Base-by-base conservation (phyloP, 2,329 filamentous ascomycete species). In the Lachnellula suecica region DNA sequence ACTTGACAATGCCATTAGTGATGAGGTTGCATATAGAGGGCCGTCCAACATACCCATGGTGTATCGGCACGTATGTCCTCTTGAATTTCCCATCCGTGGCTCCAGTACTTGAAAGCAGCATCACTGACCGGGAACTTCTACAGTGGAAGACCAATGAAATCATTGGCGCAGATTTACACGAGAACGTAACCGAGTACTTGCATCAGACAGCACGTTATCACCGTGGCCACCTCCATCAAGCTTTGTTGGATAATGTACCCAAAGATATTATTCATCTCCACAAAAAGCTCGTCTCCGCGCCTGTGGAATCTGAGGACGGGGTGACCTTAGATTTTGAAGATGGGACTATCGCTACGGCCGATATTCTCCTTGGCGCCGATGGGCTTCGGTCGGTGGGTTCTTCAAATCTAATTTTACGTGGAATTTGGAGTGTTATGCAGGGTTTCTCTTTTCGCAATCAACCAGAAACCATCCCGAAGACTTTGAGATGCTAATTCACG, bases 61-160 rank as follows among this genome's bases (percentile, higher is more conserved):
- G n/a, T 70, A 69, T 50, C 51, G 66, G 59, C 69, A 59, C 54
- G 60, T 17, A 42, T 42, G 40, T 23, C n/a, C n/a, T n/a, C n/a
- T n/a, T n/a, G n/a, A n/a, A n/a, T n/a, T n/a, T n/a, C n/a, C n/a
- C n/a, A n/a, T n/a, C n/a, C n/a, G n/a, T n/a, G n/a, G n/a, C n/a
- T n/a, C n/a, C n/a, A 7, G 13, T 31, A 31, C 13, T 31, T 13
- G 8, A 31, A 8, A 31, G 27, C 7, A 10, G 10, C 19, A 20
- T 40, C 37, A 19, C 37, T 40, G 4, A 40, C 37, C 8, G 19
- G n/a, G n/a, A 19, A 17, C 27, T 9, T 20, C 23, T 58, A 35
- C 64, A 68, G 45, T 72, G 67, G 65, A 66, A 68, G 53, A 71
- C 70, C 7, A 70, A 71, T 47, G 68, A 72, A 52, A 58, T 71